Evolutionary conservation across 2,329 filamentous ascomycete species (phyloP).

Genomic region (Neonectria neomacrospora): DNA sequence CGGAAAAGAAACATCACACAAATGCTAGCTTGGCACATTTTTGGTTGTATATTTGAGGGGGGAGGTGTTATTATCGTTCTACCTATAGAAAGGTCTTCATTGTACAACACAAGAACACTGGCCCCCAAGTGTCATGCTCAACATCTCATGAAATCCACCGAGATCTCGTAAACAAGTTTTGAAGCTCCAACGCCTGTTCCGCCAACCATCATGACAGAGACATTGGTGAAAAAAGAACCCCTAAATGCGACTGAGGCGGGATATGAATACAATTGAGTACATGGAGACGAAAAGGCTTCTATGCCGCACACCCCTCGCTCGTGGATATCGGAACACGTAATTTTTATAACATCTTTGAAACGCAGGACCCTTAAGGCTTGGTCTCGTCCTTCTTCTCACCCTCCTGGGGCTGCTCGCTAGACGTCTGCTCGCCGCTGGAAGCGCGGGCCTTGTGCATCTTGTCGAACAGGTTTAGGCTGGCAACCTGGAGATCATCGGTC

Average conservation of each 20-base stretch:
- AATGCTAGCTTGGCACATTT: neutral
- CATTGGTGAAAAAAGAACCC: slow-evolving; percentile 53
- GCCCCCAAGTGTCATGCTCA: slow-evolving; percentile 56
- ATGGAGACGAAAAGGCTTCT: slow-evolving; percentile 50
- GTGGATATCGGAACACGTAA: slow-evolving; percentile 48
- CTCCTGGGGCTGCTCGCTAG: slow-evolving; percentile 65
- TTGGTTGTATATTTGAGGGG: slow-evolving; percentile 56
- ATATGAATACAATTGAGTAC: slow-evolving; percentile 66
- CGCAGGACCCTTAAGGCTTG: slow-evolving; percentile 66
- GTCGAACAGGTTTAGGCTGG: slow-evolving; percentile 96
- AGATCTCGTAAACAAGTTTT: slow-evolving; percentile 58
- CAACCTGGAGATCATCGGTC: slow-evolving; percentile 97
- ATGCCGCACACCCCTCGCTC: slow-evolving; percentile 50
- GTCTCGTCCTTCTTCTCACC: slow-evolving; percentile 82
- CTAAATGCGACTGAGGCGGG: slow-evolving; percentile 52
- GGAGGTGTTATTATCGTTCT: slow-evolving; percentile 67
- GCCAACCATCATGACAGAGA: slow-evolving; percentile 59
- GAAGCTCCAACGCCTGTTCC: slow-evolving; percentile 64
- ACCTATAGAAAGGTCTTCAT: slow-evolving; percentile 55
- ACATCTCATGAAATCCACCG: slow-evolving; percentile 59
- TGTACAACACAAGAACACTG: slow-evolving; percentile 57
- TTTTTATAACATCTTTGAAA: slow-evolving; percentile 38
- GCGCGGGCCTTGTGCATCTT: slow-evolving; percentile 98
- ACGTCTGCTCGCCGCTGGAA: slow-evolving; percentile 51
- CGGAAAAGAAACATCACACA: too few relatives aligned